These are phyloP conservation scores for Antitrichia curtipendula DNA, from an alignment of 225 moss, liverwort and hornwort genomes.

Conservation along the genomic window DNA sequence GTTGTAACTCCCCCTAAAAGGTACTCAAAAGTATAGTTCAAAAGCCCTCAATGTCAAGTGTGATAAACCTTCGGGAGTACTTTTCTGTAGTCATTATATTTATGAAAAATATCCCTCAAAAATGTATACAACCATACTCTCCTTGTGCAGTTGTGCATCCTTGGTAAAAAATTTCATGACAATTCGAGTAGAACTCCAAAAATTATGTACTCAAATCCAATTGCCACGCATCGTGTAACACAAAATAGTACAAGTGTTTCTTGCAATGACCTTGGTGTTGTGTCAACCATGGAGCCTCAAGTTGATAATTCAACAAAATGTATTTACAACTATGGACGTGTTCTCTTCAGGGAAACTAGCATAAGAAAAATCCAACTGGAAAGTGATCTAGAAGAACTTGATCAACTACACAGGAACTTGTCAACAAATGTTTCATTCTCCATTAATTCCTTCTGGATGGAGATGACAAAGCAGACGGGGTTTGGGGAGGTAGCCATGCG, in stretches of 20 bases:
- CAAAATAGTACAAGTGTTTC: background rate
- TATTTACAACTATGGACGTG: constrained; percentile 4
- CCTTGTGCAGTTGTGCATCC: background rate
- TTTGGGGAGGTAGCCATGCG: background rate
- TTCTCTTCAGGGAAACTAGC: background rate
- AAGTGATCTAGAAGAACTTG: background rate
- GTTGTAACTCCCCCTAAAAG: background rate
- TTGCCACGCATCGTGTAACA: background rate
- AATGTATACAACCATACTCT: background rate
- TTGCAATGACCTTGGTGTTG: background rate
- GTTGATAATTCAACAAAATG: background rate
- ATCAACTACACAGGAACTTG: background rate
- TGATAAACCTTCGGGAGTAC: accelerated
- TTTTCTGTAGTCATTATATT: background rate
- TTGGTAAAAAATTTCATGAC: background rate
- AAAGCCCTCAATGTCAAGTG: background rate
- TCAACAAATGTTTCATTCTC: background rate
- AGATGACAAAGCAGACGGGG: background rate
- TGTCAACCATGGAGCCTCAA: background rate
- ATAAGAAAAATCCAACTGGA: background rate
- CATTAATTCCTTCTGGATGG: background rate
- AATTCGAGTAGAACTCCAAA: background rate
- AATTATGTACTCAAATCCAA: background rate
- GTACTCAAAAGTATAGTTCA: background rate
- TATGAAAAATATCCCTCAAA: background rate